These are phyloP conservation scores for Apiospora aurea DNA, from an alignment of 2,329 filamentous ascomycete genomes.

Conservation along the genomic window DNA sequence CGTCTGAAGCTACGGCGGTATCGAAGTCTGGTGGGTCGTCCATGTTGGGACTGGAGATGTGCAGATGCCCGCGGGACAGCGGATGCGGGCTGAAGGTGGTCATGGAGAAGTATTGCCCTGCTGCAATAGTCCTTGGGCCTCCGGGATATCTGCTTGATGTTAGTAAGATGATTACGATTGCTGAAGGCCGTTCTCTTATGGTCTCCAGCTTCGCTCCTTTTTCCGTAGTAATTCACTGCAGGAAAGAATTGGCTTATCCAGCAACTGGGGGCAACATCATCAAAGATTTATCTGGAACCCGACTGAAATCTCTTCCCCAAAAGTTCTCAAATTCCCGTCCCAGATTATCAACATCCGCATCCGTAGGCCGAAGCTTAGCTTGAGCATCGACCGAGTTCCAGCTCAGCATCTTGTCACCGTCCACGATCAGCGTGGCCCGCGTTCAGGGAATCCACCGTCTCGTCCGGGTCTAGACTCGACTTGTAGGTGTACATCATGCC, in stretches of 20 bases:
- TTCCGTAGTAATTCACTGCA: not conserved
- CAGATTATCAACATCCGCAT: conserved; percentile 55
- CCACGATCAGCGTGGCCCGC: conserved; percentile 33
- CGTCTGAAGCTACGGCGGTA: conserved; percentile 62
- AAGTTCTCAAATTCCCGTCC: conserved; percentile 55
- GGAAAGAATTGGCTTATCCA: conserved; percentile 36
- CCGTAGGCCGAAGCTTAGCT: conserved; percentile 58
- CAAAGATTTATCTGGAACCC: conserved; percentile 49
- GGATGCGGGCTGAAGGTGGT: conserved; percentile 64
- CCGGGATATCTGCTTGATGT: conserved; percentile 33
- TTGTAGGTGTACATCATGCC: conserved; percentile 57
- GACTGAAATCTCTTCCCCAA: conserved; percentile 58
- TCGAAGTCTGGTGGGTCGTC: conserved; percentile 61
- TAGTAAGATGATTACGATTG: conserved; percentile 26
- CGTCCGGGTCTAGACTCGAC: conserved; percentile 52
- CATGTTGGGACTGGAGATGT: conserved; percentile 57
- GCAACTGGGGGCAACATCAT: conserved; percentile 50
- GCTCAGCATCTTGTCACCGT: conserved; percentile 49
- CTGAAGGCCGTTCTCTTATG: too few species aligned
- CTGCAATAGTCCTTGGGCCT: conserved; percentile 28
- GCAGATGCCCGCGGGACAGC: conserved; percentile 64
- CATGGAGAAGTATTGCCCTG: conserved; percentile 56
- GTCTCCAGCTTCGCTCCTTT: too few species aligned
- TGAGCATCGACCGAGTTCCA: conserved; percentile 61
- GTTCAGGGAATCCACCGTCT: conserved; percentile 49